A percentile compares a stretch with the other conserved stretches of the same genome.
phyloP scores from a whole-genome alignment of 495 filamentous ascomycete genomes.

The Apodospora peruviana region DNA sequence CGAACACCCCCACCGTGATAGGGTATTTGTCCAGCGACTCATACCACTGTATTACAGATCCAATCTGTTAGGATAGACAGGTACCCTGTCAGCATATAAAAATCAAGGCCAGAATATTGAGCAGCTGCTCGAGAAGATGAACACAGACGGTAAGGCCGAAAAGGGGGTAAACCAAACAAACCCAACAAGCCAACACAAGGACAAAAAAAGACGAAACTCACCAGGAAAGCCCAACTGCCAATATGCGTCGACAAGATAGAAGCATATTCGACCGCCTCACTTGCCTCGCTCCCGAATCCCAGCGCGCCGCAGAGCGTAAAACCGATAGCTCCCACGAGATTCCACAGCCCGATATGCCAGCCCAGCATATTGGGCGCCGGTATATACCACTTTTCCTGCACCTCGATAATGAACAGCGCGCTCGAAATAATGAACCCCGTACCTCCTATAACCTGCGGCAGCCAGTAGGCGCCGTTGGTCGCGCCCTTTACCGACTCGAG shows the following conservation, averaged over 20 bases:
- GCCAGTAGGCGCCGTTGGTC: slow-evolving; percentile 57
- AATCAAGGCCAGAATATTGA: too few relatives aligned
- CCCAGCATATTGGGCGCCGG: slow-evolving; percentile 56
- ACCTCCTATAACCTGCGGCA: slow-evolving; percentile 64
- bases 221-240: slow-evolving; percentile 64
- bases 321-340: slow-evolving; percentile 51
- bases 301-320: slow-evolving; percentile 65
- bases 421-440: slow-evolving; percentile 56
- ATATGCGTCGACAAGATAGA: slow-evolving; percentile 57
- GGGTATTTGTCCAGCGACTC: slow-evolving; percentile 58
- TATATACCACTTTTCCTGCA: slow-evolving; percentile 59
- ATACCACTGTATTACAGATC: slow-evolving; percentile 60
- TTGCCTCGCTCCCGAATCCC: slow-evolving; percentile 38
- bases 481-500: slow-evolving; percentile 17
- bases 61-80: slow-evolving; percentile 32
- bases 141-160: too few relatives aligned
- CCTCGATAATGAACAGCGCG: slow-evolving; percentile 63
- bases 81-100: too few relatives aligned
- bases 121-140: too few relatives aligned
- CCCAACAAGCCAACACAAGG: background rate
- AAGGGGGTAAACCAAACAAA: too few relatives aligned
- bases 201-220: slow-evolving; percentile 8
- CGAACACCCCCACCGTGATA: slow-evolving; percentile 35
- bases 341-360: slow-evolving; percentile 43
- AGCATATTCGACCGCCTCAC: slow-evolving; percentile 48